Conservation (phyloP, 2,329 filamentous ascomycete genomes). For the Juglanconis oblonga region DNA sequence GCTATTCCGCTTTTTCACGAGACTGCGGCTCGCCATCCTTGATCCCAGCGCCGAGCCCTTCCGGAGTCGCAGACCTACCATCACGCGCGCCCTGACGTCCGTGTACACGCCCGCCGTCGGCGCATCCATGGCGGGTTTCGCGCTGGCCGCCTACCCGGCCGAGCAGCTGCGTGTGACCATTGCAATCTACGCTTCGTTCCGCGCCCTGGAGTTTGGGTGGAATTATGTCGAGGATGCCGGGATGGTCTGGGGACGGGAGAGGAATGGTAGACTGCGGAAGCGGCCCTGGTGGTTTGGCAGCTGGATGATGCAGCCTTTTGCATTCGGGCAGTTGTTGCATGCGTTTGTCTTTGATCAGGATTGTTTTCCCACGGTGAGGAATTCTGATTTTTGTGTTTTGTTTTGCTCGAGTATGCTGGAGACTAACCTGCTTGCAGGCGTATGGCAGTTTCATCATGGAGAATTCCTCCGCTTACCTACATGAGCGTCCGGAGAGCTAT, state of each 20-base stretch:
- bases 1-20: slow-evolving; percentile 83
- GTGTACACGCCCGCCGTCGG: slow-evolving; percentile 85
- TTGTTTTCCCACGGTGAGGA: slow-evolving; percentile 60
- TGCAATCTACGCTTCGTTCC: slow-evolving; percentile 77
- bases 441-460: slow-evolving; percentile 58
- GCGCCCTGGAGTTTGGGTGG: slow-evolving; percentile 82
- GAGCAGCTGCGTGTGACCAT: slow-evolving; percentile 70
- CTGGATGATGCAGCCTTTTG: slow-evolving; percentile 76
- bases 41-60: slow-evolving; percentile 79
- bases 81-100: slow-evolving; percentile 74
- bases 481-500: slow-evolving; percentile 66
- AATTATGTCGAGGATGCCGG: slow-evolving; percentile 77
- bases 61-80: slow-evolving; percentile 74
- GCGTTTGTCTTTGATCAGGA: slow-evolving; percentile 75
- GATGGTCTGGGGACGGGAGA: slow-evolving; percentile 59
- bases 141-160: slow-evolving; percentile 71
- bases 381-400: not conserved
- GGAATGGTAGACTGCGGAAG: slow-evolving; percentile 53
- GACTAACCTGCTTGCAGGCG: slow-evolving; percentile 19
- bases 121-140: slow-evolving; percentile 80
- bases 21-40: slow-evolving; percentile 74
- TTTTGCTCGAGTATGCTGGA: not conserved
- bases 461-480: slow-evolving; percentile 76
- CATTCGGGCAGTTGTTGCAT: slow-evolving; percentile 73
- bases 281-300: slow-evolving; percentile 81